Percentiles rank a stretch among this genome's conserved stretches.
phyloP scores from a whole-genome alignment of 1,284 basidiomycete species.

The Fistulinella staudtii region DNA sequence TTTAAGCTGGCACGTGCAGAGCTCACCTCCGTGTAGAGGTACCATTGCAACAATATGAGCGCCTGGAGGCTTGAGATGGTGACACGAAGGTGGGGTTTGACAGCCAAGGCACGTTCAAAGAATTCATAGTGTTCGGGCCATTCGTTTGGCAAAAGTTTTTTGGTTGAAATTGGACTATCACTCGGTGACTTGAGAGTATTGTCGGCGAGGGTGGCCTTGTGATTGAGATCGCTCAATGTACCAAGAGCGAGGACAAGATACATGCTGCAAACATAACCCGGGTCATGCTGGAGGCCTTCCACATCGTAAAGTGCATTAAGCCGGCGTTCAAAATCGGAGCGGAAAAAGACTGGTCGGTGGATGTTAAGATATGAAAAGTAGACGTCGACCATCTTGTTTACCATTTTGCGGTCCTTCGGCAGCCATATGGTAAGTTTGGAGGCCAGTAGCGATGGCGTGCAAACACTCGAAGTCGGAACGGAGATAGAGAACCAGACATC shows the following conservation, averaged over 20 bases:
- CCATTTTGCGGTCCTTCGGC: slow-evolving; percentile 69
- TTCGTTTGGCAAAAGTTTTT: slow-evolving; percentile 61
- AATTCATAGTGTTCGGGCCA: slow-evolving; percentile 82
- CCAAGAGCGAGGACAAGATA: slow-evolving; percentile 76
- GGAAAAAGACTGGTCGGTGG: slow-evolving; percentile 71
- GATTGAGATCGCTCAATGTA: slow-evolving; percentile 74
- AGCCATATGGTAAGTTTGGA: slow-evolving; percentile 57
- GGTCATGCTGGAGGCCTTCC: slow-evolving; percentile 52
- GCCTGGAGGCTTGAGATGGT: slow-evolving; percentile 77
- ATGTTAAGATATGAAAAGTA: slow-evolving; percentile 74
- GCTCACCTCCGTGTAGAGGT: slow-evolving; percentile 77
- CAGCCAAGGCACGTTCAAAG: slow-evolving; percentile 67
- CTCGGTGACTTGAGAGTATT: slow-evolving; percentile 32
- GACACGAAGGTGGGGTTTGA: slow-evolving; percentile 76
- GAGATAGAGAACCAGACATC: slow-evolving; percentile 56
- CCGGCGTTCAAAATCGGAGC: slow-evolving; percentile 58
- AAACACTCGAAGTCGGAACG: slow-evolving; percentile 44
- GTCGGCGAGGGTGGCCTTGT: slow-evolving; percentile 45
- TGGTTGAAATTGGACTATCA: slow-evolving; percentile 36
- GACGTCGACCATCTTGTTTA: slow-evolving; percentile 54
- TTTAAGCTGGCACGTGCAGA: background rate
- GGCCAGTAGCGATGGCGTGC: slow-evolving; percentile 28
- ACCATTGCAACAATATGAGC: slow-evolving; percentile 78
- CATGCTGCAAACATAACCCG: slow-evolving; percentile 70
- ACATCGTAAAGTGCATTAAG: slow-evolving; percentile 64